Evolutionary conservation across 1,139 yeast species (phyloP).

Genomic region (Geotrichum phurueaensis): DNA sequence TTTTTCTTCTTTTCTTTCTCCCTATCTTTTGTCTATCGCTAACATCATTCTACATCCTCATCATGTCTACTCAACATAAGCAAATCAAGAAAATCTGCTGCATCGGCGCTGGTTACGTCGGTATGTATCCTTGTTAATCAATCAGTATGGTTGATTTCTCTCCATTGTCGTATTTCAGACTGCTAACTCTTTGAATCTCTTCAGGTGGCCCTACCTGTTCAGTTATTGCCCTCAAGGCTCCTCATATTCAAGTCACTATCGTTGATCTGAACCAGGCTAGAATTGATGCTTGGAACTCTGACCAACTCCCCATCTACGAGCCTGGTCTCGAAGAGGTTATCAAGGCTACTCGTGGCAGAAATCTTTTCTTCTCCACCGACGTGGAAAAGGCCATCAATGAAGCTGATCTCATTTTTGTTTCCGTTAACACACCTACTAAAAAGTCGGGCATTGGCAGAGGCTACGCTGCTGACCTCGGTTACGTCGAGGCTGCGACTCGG

Average conservation of each 20-base stretch:
- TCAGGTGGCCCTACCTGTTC: slow-evolving; percentile 30
- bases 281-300: slow-evolving; percentile 31
- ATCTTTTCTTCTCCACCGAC: slow-evolving; percentile 30
- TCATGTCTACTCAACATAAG: slow-evolving; percentile 6
- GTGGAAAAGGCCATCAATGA: slow-evolving; percentile 28
- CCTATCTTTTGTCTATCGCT: neutral
- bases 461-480: slow-evolving; percentile 30
- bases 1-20: neutral
- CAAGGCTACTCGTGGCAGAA: slow-evolving; percentile 27
- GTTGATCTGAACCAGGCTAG: slow-evolving; percentile 29
- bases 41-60: neutral
- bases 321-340: slow-evolving; percentile 31
- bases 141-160: neutral
- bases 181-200: neutral
- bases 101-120: slow-evolving; percentile 32
- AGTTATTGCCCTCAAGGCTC: slow-evolving; percentile 27
- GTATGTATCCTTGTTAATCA: slow-evolving; percentile 16
- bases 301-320: slow-evolving; percentile 30
- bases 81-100: slow-evolving; percentile 25
- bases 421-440: slow-evolving; percentile 33
- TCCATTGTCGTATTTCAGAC: neutral
- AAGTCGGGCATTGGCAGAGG: slow-evolving; percentile 30
- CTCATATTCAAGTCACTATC: slow-evolving; percentile 28
- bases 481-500: slow-evolving; percentile 29
- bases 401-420: slow-evolving; percentile 31